Percentiles rank a stretch among this genome's conserved stretches.
These are phyloP conservation scores for Fusarium falciforme DNA, from an alignment of 2,329 filamentous ascomycete species.

Conservation along the genomic window DNA sequence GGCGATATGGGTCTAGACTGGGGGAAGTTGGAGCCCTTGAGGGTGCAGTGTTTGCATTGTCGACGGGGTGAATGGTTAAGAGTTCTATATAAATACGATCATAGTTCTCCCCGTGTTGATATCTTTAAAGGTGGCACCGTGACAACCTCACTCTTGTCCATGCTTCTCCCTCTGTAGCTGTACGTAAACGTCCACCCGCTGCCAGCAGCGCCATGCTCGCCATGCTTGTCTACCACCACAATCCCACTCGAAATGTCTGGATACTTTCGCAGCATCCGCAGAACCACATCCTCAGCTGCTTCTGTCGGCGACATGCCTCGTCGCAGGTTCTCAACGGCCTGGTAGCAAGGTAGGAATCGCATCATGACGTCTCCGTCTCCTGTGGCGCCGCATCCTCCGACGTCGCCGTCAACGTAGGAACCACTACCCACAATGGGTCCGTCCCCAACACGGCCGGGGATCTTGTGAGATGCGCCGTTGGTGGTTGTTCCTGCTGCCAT, in stretches of 20 bases:
- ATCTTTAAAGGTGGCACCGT: slow-evolving; percentile 48
- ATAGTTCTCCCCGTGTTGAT: slow-evolving; percentile 11
- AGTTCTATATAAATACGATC: neutral
- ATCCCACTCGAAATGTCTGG: slow-evolving; percentile 60
- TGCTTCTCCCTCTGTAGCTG: slow-evolving; percentile 59
- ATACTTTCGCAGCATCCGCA: slow-evolving; percentile 60
- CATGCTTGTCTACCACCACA: slow-evolving; percentile 62
- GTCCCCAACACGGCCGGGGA: slow-evolving; percentile 67
- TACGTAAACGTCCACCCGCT: slow-evolving; percentile 68
- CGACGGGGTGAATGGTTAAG: neutral
- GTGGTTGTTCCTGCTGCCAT: slow-evolving; percentile 68
- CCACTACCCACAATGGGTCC: slow-evolving; percentile 66
- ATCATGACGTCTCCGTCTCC: slow-evolving; percentile 70
- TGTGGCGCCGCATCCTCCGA: slow-evolving; percentile 66
- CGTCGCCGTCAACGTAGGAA: slow-evolving; percentile 65
- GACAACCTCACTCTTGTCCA: slow-evolving; percentile 59
- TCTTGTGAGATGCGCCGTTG: slow-evolving; percentile 65
- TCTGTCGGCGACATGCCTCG: slow-evolving; percentile 59
- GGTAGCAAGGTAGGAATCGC: slow-evolving; percentile 68
- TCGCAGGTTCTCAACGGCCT: slow-evolving; percentile 65
- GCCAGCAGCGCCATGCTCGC: slow-evolving; percentile 62
- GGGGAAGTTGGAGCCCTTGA: neutral
- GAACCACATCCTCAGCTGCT: slow-evolving; percentile 63
- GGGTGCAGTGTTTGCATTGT: neutral
- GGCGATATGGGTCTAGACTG: neutral